Base-by-base conservation (phyloP, 805 yeast genomes). In the Nakazawaea anatomiae region DNA sequence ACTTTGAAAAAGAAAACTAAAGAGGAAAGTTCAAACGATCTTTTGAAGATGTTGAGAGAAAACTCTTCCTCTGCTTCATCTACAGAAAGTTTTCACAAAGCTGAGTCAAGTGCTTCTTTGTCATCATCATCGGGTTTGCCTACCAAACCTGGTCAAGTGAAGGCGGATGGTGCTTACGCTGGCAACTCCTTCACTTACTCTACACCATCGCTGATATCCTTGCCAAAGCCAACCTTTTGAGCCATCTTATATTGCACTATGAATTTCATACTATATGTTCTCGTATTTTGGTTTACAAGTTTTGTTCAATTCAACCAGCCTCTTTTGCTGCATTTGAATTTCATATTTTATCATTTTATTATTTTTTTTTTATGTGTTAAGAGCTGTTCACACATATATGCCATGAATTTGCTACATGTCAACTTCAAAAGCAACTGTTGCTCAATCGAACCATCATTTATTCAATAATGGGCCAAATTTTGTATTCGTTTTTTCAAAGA, bases 181-280 rank as follows among this genome's bases (percentile, higher is more conserved):
- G 56, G 56, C 25, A 50, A 43, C 10, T 51, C 54, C n/a, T 54
- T 54, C 41, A 50, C 40, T 12, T 46, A 42, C 14, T 42, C 49
- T n/a, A 34, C 56, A 12, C 56, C 56, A 27, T 48, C 54, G 4
- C 54, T 53, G 45, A 42, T 52, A 10, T 48, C 52, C 6, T 48
- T 54, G 27, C 56, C 56, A n/a, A 54, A 54, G 30, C 56, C 56
- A 46, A 46, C 54, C 4, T 54, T 54, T 45, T 54, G 46, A 38
- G 14, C 34, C 6, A 6, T 32, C 7, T 8, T 34, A 9, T 34
- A 7, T 71, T 31, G 77, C 51, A 12, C 69, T 75, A 57, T 74
- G 25, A 18, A 18, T 18, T 18, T 18, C 25, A 18, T 18, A 18
- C 25, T 18, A 18, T 18, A 18, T 18, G 25, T 18, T 18, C 25